These are phyloP conservation scores for Solanum clarkiae DNA, from an alignment of 257 asterid genomes.

Conservation along the genomic window DNA sequence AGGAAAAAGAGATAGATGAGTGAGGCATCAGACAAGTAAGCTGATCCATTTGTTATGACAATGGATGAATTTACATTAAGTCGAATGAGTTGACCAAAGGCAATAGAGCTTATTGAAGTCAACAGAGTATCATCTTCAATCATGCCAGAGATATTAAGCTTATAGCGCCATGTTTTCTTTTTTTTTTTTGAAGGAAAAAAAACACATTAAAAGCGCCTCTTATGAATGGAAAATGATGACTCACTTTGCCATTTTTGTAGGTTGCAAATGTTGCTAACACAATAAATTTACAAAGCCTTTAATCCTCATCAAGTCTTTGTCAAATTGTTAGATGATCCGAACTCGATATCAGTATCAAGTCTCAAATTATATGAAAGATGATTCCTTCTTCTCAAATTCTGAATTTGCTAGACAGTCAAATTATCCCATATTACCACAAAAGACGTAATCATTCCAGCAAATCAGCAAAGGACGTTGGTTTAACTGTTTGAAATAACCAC, in stretches of 20 bases:
- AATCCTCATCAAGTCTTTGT: neutral
- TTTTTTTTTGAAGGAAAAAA: neutral
- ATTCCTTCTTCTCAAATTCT: neutral
- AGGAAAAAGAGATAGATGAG: neutral
- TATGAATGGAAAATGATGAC: neutral
- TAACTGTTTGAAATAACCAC: neutral
- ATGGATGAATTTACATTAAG: neutral
- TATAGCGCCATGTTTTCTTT: neutral
- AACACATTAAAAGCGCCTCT: neutral
- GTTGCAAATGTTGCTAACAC: neutral
- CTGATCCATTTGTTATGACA: neutral
- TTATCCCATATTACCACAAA: neutral
- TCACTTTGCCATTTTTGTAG: neutral
- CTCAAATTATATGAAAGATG: neutral
- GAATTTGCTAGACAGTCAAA: neutral
- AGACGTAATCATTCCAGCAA: neutral
- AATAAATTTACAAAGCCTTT: neutral
- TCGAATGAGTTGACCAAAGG: neutral
- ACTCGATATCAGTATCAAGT: neutral
- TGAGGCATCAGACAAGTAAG: neutral
- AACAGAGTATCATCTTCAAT: neutral
- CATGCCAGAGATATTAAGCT: neutral
- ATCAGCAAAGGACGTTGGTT: neutral
- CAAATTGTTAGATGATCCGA: neutral
- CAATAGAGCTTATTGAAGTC: neutral